These are phyloP conservation scores for Ustilago loliicola DNA, from an alignment of 1,284 basidiomycete genomes.

Conservation along the genomic window DNA sequence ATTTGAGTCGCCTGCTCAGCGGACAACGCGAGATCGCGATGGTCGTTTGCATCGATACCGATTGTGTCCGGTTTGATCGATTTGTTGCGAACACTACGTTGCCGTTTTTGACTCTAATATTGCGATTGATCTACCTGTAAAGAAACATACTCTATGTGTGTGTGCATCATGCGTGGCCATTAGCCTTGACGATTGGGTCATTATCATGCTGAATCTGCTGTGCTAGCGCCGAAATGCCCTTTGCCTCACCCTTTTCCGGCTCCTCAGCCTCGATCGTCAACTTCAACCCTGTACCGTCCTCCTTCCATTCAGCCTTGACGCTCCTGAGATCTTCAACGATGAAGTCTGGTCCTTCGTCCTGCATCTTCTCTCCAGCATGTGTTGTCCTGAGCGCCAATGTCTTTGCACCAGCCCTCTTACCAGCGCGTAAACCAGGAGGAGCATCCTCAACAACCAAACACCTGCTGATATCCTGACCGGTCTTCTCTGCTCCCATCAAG, in stretches of 20 bases:
- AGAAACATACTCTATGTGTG: background rate
- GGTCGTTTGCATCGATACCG: background rate
- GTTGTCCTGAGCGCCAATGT: conserved; percentile 66
- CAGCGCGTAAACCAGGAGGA: conserved; percentile 64
- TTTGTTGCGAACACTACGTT: background rate
- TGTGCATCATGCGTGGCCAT: conserved; percentile 18
- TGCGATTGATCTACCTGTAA: background rate
- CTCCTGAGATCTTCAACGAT: conserved; percentile 65
- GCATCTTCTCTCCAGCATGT: conserved; percentile 62
- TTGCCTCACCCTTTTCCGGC: conserved; percentile 46
- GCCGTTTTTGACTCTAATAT: background rate
- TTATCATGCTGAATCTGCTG: conserved; percentile 43
- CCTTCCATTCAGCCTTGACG: conserved; percentile 63
- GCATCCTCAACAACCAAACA: conserved; percentile 69
- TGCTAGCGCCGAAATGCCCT: conserved; percentile 42
- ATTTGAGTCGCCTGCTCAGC: no score
- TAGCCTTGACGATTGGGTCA: conserved; percentile 22
- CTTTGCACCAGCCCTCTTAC: conserved; percentile 64
- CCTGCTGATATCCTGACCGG: conserved; percentile 48
- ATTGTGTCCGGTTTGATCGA: background rate
- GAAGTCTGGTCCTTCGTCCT: conserved; percentile 60
- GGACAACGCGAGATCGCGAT: background rate
- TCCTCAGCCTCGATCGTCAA: conserved; percentile 62
- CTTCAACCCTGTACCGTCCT: conserved; percentile 49
- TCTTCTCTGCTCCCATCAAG: conserved; percentile 61